Conservation (phyloP, 2,329 filamentous ascomycete genomes). For the Ascochyta rabiei region DNA sequence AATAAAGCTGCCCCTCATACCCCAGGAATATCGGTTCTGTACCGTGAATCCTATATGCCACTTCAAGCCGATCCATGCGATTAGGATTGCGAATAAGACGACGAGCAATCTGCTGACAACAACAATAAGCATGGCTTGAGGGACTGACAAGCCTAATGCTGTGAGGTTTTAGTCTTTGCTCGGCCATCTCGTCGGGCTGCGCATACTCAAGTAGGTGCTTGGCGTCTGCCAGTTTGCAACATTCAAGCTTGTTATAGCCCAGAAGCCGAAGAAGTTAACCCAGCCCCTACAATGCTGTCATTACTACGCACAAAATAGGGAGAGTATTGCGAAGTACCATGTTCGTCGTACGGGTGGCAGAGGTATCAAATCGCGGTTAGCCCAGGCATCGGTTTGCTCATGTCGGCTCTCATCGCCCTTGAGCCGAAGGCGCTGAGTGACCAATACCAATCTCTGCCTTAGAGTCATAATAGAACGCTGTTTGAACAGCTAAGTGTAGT, state of each 20-base stretch:
- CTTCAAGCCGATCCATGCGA: conserved; percentile 56
- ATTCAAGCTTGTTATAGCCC: conserved; percentile 50
- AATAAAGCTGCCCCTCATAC: conserved; percentile 56
- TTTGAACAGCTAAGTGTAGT: neutral
- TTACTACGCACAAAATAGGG: neutral
- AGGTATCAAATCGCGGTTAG: conserved; percentile 49
- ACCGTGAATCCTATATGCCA: conserved; percentile 60
- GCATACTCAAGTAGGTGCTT: conserved; percentile 52
- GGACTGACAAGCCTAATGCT: conserved; percentile 56
- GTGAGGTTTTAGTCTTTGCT: conserved; percentile 1
- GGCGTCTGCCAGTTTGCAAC: conserved; percentile 57
- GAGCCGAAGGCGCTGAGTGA: conserved; percentile 45
- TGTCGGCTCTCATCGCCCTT: conserved; percentile 50
- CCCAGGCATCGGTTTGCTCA: conserved; percentile 55
- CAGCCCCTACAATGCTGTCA: conserved; percentile 24
- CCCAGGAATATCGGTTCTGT: conserved; percentile 59
- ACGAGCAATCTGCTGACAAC: conserved; percentile 53
- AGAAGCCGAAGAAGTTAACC: conserved; percentile 53
- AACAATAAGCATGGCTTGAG: conserved; percentile 57
- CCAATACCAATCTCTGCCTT: conserved; percentile 19
- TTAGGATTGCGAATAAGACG: conserved; percentile 51
- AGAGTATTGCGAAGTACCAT: conserved; percentile 28
- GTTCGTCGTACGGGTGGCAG: conserved; percentile 48
- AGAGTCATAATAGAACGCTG: conserved; percentile 1
- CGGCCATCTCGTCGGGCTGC: neutral